Evolutionary conservation across 2,329 filamentous ascomycete species (phyloP).

Genomic region (Fusarium begoniae): DNA sequence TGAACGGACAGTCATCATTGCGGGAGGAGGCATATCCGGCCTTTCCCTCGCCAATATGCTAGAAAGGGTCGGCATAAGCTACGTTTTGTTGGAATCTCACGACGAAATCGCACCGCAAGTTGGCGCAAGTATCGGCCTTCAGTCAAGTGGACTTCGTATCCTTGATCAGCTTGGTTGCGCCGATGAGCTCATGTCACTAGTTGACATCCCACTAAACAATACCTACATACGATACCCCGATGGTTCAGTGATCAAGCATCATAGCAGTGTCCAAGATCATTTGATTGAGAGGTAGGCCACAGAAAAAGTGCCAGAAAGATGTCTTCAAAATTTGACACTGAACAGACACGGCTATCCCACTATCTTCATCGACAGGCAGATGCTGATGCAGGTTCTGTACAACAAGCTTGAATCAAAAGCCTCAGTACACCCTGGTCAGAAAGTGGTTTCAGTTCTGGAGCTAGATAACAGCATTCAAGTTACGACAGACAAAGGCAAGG

Average conservation of each 20-base stretch:
- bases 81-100: slow-evolving; percentile 57
- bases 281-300: neutral
- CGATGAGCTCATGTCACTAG: neutral
- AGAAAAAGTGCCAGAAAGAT: neutral
- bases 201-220: neutral
- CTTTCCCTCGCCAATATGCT: slow-evolving; percentile 25
- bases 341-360: slow-evolving; percentile 43
- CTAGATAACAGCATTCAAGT: neutral
- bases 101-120: slow-evolving; percentile 53
- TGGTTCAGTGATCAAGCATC: neutral
- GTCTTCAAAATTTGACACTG: accelerated
- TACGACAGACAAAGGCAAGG: neutral
- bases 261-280: accelerated
- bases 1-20: slow-evolving; percentile 2
- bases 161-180: slow-evolving; percentile 53
- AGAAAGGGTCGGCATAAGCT: slow-evolving; percentile 50
- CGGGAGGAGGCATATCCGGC: slow-evolving; percentile 13
- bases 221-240: neutral
- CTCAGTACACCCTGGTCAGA: slow-evolving; percentile 23
- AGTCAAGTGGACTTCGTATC: slow-evolving; percentile 54
- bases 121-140: slow-evolving; percentile 59
- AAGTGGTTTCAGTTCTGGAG: neutral
- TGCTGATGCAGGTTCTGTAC: slow-evolving; percentile 47
- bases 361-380: slow-evolving; percentile 50
- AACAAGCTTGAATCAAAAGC: slow-evolving; percentile 45